These are phyloP conservation scores for Corymbia citriodora DNA, from an alignment of 441 rosid species.

Conservation along the genomic window DNA sequence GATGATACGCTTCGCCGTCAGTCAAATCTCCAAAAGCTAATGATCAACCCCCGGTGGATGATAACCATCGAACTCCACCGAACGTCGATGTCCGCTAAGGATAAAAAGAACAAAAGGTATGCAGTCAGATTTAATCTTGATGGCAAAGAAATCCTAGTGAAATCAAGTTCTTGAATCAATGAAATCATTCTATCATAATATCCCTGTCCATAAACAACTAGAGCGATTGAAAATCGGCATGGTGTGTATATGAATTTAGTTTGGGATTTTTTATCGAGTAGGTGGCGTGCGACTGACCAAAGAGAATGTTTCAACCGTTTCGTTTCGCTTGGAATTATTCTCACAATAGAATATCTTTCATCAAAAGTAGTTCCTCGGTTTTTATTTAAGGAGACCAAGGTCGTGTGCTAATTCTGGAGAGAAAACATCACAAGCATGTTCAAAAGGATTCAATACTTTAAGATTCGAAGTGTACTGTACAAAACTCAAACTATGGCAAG, in stretches of 20 bases:
- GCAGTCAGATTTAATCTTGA: background rate
- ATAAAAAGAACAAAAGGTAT: no score
- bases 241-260: background rate
- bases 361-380: background rate
- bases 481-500: rapidly evolving
- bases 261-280: no score
- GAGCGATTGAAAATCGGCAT: background rate
- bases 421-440: background rate
- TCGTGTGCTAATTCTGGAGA: rapidly evolving
- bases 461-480: background rate
- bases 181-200: no score
- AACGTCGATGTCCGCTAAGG: background rate
- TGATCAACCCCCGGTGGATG: background rate
- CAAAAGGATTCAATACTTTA: background rate
- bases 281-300: no score
- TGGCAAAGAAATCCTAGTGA: background rate
- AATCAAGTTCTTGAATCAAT: background rate
- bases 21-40: background rate
- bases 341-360: background rate
- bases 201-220: background rate
- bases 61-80: background rate
- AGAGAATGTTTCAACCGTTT: no score
- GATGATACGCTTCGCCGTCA: background rate
- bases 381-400: background rate
- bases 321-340: no score